Base-by-base conservation (phyloP, 768 basidiomycete species). In the Lentinula sp. region DNA sequence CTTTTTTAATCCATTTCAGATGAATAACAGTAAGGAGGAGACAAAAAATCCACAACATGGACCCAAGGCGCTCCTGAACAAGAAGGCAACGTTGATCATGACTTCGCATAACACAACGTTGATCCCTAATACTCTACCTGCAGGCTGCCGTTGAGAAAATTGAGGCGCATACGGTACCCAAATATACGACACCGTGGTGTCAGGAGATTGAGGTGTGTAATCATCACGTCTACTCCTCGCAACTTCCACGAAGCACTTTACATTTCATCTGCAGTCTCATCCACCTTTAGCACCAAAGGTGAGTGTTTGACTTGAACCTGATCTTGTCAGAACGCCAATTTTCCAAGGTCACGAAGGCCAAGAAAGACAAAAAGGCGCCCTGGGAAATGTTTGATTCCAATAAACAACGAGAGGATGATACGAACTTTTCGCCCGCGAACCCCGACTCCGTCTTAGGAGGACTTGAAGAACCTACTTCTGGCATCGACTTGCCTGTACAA, bases 321-420 rank as follows among this genome's bases (percentile, higher is more conserved):
- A 3, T 42, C 13, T 23, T 41, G 6, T 57, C 46, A 35, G 20
- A 39, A 46, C 60, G 56, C 23, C 56, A 41, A 15, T 63, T 43
- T 50, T 58, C 28, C 4, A 53, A 61, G 32, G 49, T 20, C n/a
- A 37, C 37, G 59, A 66, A 61, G 49, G 15, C 43, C 59, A 61
- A 64, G 65, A 73, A 71, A 52, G 54, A 66, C 9, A 64, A 59
- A 48, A 71, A 72, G 65, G 74, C 74, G 6, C 70, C 73, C 10
- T 73, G 71, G 72, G 71, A 70, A 52, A 64, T 66, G 36, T 56
- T 64, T 36, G 64, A 64, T 42, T 68, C 70, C 37, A 51, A 49
- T n/a, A 52, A 51, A 45, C 60, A 62, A 32, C 50, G 49, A 8
- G 54, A 46, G n/a, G 23, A 43, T 7, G 16, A 36, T 23, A n/a